A percentile compares a stretch with the other conserved stretches of the same genome.
phyloP scores from a whole-genome alignment of 164 flowering plant genomes.

The Echeveria elegans region DNA sequence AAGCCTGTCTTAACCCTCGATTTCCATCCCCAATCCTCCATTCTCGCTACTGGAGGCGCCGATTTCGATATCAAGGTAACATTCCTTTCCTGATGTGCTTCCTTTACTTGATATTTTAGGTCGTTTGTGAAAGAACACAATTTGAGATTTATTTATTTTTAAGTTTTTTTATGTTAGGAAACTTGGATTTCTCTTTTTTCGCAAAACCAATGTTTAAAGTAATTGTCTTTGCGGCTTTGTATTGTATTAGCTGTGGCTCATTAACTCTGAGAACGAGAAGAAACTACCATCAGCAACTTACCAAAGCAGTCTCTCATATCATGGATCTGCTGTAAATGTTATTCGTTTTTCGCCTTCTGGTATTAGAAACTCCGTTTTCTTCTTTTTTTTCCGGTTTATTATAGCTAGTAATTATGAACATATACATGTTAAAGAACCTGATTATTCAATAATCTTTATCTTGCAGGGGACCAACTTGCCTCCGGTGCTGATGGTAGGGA shows the following conservation, averaged over 20 bases:
- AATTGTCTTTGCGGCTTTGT: too few relatives aligned
- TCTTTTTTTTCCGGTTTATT: neutral
- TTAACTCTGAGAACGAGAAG: slow-evolving; percentile 45
- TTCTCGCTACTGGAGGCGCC: slow-evolving; percentile 93
- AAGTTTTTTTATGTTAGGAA: neutral
- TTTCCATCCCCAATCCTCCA: slow-evolving; percentile 67
- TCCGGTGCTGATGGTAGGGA: slow-evolving; percentile 97
- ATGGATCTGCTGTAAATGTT: slow-evolving; percentile 75
- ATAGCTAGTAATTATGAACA: too few relatives aligned
- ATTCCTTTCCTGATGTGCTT: neutral
- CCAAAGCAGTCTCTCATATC: slow-evolving; percentile 73
- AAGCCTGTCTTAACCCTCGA: slow-evolving; percentile 89
- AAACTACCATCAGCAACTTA: slow-evolving; percentile 63
- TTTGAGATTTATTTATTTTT: too few relatives aligned
- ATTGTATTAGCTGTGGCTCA: slow-evolving; percentile 56
- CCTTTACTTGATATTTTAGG: too few relatives aligned
- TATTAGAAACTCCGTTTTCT: slow-evolving; percentile 14
- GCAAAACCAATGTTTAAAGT: too few relatives aligned
- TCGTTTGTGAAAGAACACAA: too few relatives aligned
- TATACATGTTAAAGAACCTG: too few relatives aligned
- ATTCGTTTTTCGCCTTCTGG: slow-evolving; percentile 94
- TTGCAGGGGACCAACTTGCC: slow-evolving; percentile 87
- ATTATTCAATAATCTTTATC: neutral
- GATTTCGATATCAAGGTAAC: slow-evolving; percentile 87
- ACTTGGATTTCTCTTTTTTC: neutral